Evolutionary conservation across 805 yeast species (phyloP).

Genomic region (Kuraishia borneana): DNA sequence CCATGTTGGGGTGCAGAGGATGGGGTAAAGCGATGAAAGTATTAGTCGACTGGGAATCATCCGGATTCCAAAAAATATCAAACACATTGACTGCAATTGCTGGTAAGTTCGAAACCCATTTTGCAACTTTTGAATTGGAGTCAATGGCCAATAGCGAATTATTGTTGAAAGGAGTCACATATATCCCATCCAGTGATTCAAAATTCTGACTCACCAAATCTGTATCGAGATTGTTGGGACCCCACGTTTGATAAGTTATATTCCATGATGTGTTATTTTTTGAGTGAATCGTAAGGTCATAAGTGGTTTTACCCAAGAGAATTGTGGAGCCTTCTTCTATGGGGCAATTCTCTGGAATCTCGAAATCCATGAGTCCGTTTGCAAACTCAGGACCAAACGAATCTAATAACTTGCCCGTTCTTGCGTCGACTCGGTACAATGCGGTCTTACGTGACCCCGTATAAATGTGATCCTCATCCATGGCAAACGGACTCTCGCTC

Average conservation of each 20-base stretch:
- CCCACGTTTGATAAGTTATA: slow-evolving; percentile 82
- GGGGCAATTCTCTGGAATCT: slow-evolving; percentile 5
- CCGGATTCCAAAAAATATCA: slow-evolving; percentile 43
- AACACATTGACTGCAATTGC: slow-evolving; percentile 67
- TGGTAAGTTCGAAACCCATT: slow-evolving; percentile 71
- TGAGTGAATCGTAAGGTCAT: slow-evolving; percentile 68
- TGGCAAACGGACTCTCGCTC: slow-evolving; percentile 74
- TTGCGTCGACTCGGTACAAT: slow-evolving; percentile 60
- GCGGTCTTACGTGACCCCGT: slow-evolving; percentile 78
- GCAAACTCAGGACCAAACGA: slow-evolving; percentile 53
- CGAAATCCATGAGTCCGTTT: slow-evolving; percentile 4
- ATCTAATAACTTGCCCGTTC: slow-evolving; percentile 62
- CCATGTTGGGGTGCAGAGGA: slow-evolving; percentile 37
- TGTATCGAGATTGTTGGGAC: slow-evolving; percentile 74
- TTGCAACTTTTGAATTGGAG: slow-evolving; percentile 52
- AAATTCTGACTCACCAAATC: slow-evolving; percentile 35
- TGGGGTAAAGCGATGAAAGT: slow-evolving; percentile 54
- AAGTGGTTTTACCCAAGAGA: slow-evolving; percentile 61
- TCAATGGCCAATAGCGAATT: slow-evolving; percentile 69
- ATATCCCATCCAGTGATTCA: slow-evolving; percentile 58
- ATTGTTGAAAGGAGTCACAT: slow-evolving; percentile 79
- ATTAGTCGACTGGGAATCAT: slow-evolving; percentile 10
- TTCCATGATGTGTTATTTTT: slow-evolving; percentile 68
- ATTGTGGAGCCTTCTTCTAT: slow-evolving; percentile 21
- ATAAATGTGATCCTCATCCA: slow-evolving; percentile 67